These are phyloP conservation scores for Brettanomyces naardenensis DNA, from an alignment of 805 yeast genomes.

Conservation along the genomic window DNA sequence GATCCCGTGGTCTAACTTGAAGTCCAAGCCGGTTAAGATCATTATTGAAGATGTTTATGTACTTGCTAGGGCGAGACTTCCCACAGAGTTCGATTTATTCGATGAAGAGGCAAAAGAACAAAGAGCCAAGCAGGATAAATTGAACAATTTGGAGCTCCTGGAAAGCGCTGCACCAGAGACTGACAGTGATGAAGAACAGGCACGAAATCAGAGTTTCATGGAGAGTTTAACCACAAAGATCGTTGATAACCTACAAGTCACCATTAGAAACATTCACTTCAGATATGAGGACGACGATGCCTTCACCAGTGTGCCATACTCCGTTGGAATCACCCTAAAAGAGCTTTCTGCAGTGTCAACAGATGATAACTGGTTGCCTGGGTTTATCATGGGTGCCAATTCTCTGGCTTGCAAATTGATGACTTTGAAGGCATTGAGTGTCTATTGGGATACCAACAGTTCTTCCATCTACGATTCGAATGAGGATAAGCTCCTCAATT, in stretches of 20 bases:
- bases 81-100: constrained; percentile 44
- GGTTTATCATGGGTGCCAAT: constrained; percentile 68
- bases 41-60: constrained; percentile 80
- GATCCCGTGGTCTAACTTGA: constrained; percentile 95
- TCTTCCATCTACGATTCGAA: constrained; percentile 41
- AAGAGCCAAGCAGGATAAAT: constrained; percentile 57
- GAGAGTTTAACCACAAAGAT: constrained; percentile 84
- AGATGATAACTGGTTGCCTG: constrained; percentile 76
- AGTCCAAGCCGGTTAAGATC: constrained; percentile 86
- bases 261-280: constrained; percentile 84
- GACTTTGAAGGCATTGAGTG: constrained; percentile 63
- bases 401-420: constrained; percentile 67
- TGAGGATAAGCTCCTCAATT: constrained; percentile 29
- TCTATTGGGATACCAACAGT: constrained; percentile 68
- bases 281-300: constrained; percentile 79
- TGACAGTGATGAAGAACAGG: constrained; percentile 29
- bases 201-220: constrained; percentile 71
- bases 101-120: constrained; percentile 54
- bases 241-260: constrained; percentile 85
- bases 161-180: constrained; percentile 24
- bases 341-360: constrained; percentile 92
- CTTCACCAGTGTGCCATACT: constrained; percentile 67
- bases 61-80: constrained; percentile 67
- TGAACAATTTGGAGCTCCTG: constrained; percentile 59
- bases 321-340: constrained; percentile 73